Conservation (phyloP, 1,139 yeast species). For the Blastobotrys malaysiensis region DNA sequence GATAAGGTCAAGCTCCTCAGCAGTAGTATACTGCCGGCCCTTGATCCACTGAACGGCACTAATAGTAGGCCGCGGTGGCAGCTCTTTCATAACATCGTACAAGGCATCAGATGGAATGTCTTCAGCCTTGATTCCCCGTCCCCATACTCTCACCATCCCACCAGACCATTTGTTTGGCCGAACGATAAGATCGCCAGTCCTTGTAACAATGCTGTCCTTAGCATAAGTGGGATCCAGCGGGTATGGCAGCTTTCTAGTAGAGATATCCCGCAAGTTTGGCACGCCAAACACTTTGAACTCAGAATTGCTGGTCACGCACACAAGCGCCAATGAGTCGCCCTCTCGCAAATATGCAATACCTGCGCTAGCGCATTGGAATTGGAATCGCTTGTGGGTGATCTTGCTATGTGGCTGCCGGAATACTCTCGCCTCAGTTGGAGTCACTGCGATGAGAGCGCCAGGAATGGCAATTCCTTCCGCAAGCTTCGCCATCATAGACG, state of each 20-base stretch:
- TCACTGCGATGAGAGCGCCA: slow-evolving; percentile 56
- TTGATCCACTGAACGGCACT: slow-evolving; percentile 84
- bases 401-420: slow-evolving; percentile 50
- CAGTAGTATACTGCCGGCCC: slow-evolving; percentile 58
- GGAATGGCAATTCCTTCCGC: slow-evolving; percentile 58
- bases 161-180: slow-evolving; percentile 57
- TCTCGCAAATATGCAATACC: slow-evolving; percentile 47
- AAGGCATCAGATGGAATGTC: slow-evolving; percentile 33
- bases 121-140: slow-evolving; percentile 31
- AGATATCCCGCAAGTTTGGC: slow-evolving; percentile 51
- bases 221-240: slow-evolving; percentile 39
- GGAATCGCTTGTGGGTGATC: slow-evolving; percentile 48
- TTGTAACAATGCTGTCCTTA: slow-evolving; percentile 45
- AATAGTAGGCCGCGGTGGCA: slow-evolving; percentile 77
- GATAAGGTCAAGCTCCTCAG: slow-evolving; percentile 47
- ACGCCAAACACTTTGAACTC: slow-evolving; percentile 42
- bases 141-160: slow-evolving; percentile 45
- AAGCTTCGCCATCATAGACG: slow-evolving; percentile 54
- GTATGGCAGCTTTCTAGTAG: slow-evolving; percentile 39
- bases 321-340: slow-evolving; percentile 41
- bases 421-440: slow-evolving; percentile 60
- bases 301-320: slow-evolving; percentile 38
- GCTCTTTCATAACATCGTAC: slow-evolving; percentile 41
- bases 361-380: slow-evolving; percentile 43
- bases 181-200: slow-evolving; percentile 69